Evolutionary conservation across 177 flowering plant genomes (phyloP), one percentile per base, ranked within the genome.

Genomic region (Vitis hybrid): DNA sequence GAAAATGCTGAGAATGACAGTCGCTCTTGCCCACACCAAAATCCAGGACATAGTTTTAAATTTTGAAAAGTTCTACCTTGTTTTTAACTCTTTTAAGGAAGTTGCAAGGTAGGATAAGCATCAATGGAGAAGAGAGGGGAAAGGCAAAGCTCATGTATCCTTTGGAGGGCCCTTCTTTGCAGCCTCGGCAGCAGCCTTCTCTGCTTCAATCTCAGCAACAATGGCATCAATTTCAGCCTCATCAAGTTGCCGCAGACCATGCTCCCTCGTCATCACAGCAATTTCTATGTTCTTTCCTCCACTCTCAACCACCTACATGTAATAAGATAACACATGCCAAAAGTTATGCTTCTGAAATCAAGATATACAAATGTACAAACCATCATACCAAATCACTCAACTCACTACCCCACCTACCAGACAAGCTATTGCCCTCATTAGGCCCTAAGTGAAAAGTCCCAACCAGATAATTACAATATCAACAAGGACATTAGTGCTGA

Each of bases 271-370:
- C 97, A 94, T 89, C 64, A 90, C 95, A 72, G 94, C 98, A 78
- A 94, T 82, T 76, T 94, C 98, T 56, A 94, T 88, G 90, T 94
- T 94, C 87, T 94, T 94, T 17, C 98, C 98, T 15, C 98, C 97
- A 80, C 98, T 92, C 80, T 94, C 98, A 65, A 94, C 98, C 75
- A 92, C 98, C 98, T 94, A 71, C 66, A 49, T 21, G 21, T 0
- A 64, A 34, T 34, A 45, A 45, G 23, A 2, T n/a, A 39, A 55
- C 30, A 52, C 66, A 51, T 5, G 30, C 21, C 13, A n/a, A 30
- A n/a, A 23, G 26, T 11, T 19, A 34, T 13, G 15, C 7, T 17
- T 26, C 3, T 4, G 30, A 70, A 49, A 51, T 4, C 51, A 62
- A 15, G 6, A 39, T 39, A 39, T 1, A 39, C 45, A 39, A 39